Percentiles rank a stretch among this genome's conserved stretches.
Conservation (phyloP, 148 eudicot species). For the Vaccinium darrowii region DNA sequence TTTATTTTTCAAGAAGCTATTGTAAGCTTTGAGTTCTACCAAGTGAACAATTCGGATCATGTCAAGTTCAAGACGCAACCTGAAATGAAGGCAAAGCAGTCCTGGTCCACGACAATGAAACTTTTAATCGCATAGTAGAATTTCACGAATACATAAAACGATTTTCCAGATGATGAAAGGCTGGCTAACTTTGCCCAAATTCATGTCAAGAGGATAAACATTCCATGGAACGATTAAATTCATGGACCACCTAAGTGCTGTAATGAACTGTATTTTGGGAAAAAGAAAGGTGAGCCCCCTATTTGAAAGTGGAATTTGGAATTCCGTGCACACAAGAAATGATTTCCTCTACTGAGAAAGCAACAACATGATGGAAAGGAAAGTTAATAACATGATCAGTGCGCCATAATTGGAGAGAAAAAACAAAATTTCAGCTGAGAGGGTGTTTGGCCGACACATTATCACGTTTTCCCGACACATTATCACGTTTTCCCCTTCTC, state of each 20-base stretch:
- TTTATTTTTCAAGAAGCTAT: too few species aligned
- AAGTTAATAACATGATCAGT: background rate
- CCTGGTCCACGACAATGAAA: too few species aligned
- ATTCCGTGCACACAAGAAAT: background rate
- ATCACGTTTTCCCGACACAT: too few species aligned
- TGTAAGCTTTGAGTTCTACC: too few species aligned
- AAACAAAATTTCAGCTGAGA: too few species aligned
- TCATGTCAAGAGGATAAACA: background rate
- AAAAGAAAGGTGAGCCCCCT: background rate
- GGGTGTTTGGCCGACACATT: too few species aligned
- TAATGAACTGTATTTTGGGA: background rate
- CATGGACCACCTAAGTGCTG: constrained; percentile 4
- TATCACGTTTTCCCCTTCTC: too few species aligned
- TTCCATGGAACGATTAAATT: background rate
- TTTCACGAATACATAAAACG: too few species aligned
- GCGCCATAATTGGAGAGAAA: background rate
- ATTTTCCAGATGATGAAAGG: constrained; percentile 4
- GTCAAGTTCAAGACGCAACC: too few species aligned
- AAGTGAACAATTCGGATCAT: too few species aligned
- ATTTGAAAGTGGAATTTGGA: background rate
- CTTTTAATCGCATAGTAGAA: too few species aligned
- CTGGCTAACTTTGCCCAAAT: background rate
- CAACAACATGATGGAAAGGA: background rate
- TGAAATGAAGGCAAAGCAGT: too few species aligned
- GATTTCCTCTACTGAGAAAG: background rate